phyloP scores from a whole-genome alignment of 768 basidiomycete species.

The Lactarius pseudohatsudake region DNA sequence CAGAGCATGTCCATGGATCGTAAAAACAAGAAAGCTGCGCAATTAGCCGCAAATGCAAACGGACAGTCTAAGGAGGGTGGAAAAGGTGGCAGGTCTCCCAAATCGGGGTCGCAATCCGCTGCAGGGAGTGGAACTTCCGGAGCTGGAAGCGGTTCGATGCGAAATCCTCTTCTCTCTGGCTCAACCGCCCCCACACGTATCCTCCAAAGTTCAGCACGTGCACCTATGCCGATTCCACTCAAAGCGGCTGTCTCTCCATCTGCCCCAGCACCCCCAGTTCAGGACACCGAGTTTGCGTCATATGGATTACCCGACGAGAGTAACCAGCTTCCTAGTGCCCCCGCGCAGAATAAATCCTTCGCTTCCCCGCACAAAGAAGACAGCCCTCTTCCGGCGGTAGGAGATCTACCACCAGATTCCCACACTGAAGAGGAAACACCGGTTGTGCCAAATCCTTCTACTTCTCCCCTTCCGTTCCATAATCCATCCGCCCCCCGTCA shows the following conservation, averaged over 20 bases:
- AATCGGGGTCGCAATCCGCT: slow-evolving; percentile 38
- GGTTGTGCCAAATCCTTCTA: slow-evolving; percentile 31
- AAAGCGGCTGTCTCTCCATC: slow-evolving; percentile 75
- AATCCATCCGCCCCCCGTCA: slow-evolving; percentile 50
- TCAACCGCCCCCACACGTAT: slow-evolving; percentile 68
- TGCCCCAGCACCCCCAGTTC: slow-evolving; percentile 74
- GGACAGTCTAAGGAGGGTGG: slow-evolving; percentile 37
- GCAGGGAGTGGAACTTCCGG: slow-evolving; percentile 23
- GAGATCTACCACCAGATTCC: slow-evolving; percentile 16
- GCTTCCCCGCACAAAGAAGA: slow-evolving; percentile 22
- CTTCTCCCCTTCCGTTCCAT: slow-evolving; percentile 55
- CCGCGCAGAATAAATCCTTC: slow-evolving; percentile 38
- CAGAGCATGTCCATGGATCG: slow-evolving; percentile 95
- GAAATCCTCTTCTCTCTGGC: slow-evolving; percentile 47
- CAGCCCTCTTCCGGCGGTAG: slow-evolving; percentile 11
- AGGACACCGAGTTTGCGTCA: slow-evolving; percentile 71
- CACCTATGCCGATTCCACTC: slow-evolving; percentile 64
- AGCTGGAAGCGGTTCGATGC: slow-evolving; percentile 29
- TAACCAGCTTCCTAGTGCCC: slow-evolving; percentile 47
- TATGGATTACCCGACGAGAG: slow-evolving; percentile 66
- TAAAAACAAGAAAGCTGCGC: slow-evolving; percentile 95
- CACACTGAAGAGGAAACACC: slow-evolving; percentile 18
- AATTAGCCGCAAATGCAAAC: slow-evolving; percentile 50
- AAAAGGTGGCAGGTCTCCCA: slow-evolving; percentile 38
- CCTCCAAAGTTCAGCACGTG: slow-evolving; percentile 46